Base-by-base conservation (phyloP, 148 eudicot species). In the Heliosperma pusillum region DNA sequence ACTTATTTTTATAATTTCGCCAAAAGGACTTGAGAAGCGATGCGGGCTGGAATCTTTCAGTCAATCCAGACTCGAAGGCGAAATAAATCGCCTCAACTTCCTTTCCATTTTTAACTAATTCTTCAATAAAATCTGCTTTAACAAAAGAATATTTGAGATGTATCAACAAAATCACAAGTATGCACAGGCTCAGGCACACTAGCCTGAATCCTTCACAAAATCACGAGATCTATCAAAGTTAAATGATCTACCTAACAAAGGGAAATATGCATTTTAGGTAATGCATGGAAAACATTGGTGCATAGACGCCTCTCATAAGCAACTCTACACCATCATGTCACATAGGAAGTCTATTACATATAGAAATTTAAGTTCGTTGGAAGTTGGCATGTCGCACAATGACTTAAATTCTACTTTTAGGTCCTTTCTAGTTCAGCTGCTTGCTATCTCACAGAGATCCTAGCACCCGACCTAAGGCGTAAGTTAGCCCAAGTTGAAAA, bases 21-120 rank as follows among this genome's bases (percentile, higher is more conserved):
- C 83, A 64, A 72, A 19, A 72, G 0, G 87, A 66, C 77, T 72
- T 84, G 53, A 88, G 87, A 77, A 88, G 47, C 15, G 79, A 11
- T 20, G 68, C 79, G n/a, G 89, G 91, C 79, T 74, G 85, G 74
- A 84, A 88, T 85, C 70, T 77, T 61, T 84, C 80, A 4, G 83
- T 82, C 80, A 86, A 84, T 72, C 85, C 84, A 60, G 87, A 74
- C 81, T 88, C 91, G 0, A 30, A 67, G 52, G 83, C 86, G 69
- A 88, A 88, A 76, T 86, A 83, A 15, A 85, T 80, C 13, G 88
- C 91, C 66, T 88, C 91, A 26, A 86, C 80, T 76, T 83, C 86
- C 80, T 86, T 88, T 24, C 86, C 87, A 52, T 55, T 81, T 61
- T 74, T 79, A 36, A 83, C 78, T 80, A 86, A 65, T 60, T 79